Evolutionary conservation across 1,139 yeast species (phyloP).

Genomic region (Suzukiozyma palmioleophila): DNA sequence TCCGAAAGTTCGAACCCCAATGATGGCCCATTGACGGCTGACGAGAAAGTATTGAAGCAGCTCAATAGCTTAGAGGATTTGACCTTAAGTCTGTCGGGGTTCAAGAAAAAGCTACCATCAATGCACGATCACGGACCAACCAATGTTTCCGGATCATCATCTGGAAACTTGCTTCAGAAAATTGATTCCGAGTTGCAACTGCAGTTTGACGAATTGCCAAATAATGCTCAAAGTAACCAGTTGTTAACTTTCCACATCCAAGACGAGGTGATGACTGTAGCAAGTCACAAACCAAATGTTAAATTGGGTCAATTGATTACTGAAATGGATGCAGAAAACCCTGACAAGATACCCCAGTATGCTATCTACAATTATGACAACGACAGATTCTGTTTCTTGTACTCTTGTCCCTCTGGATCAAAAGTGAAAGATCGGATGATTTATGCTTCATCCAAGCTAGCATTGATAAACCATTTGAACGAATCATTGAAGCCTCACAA

Average conservation of each 20-base stretch:
- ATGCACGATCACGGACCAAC: slow-evolving; percentile 21
- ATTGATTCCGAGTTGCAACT: slow-evolving; percentile 21
- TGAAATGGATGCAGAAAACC: slow-evolving; percentile 14
- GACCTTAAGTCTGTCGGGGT: slow-evolving; percentile 20
- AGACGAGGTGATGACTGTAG: slow-evolving; percentile 25
- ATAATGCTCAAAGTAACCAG: slow-evolving; percentile 10
- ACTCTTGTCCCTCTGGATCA: slow-evolving; percentile 88
- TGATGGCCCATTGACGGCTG: slow-evolving; percentile 51
- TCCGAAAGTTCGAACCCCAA: slow-evolving; percentile 23
- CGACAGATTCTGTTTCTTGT: slow-evolving; percentile 52
- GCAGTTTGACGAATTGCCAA: slow-evolving; percentile 18
- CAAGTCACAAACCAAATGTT: slow-evolving; percentile 13
- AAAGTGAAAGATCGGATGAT: slow-evolving; percentile 89
- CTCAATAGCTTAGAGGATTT: slow-evolving; percentile 38
- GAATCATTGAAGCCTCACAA: slow-evolving; percentile 21
- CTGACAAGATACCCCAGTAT: slow-evolving; percentile 42
- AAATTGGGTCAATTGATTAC: slow-evolving; percentile 17
- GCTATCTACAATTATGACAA: slow-evolving; percentile 45
- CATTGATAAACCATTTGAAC: slow-evolving; percentile 52
- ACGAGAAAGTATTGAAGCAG: slow-evolving; percentile 50
- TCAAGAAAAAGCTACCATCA: slow-evolving; percentile 31
- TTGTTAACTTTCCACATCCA: slow-evolving; percentile 34
- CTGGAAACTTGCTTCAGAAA: slow-evolving; percentile 23
- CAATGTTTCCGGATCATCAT: neutral
- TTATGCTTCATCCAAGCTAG: slow-evolving; percentile 79